Evolutionary conservation across 495 filamentous ascomycete species (phyloP).

Genomic region (Aspergillus hancockii): DNA sequence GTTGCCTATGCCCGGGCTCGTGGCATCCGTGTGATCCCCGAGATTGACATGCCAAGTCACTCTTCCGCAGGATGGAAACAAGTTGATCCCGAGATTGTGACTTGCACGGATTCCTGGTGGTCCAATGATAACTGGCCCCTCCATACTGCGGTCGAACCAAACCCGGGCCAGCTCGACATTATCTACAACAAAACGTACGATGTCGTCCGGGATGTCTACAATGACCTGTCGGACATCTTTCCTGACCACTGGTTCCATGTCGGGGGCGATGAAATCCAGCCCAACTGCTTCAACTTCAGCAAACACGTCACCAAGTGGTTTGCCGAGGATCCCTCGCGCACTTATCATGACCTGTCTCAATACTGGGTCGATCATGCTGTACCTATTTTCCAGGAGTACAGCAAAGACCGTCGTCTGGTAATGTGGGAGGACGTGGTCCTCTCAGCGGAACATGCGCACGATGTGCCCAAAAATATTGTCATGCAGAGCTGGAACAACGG

Average conservation of each 20-base stretch:
- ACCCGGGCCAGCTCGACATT: slow-evolving; percentile 58
- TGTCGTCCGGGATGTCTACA: slow-evolving; percentile 52
- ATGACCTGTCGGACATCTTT: slow-evolving; percentile 54
- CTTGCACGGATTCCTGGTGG: slow-evolving; percentile 58
- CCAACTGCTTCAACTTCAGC: slow-evolving; percentile 57
- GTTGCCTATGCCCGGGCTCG: slow-evolving; percentile 49
- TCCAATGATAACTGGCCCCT: slow-evolving; percentile 52
- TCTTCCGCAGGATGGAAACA: slow-evolving; percentile 55
- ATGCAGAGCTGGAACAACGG: slow-evolving; percentile 60
- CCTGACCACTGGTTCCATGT: slow-evolving; percentile 56
- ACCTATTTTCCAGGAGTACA: slow-evolving; percentile 49
- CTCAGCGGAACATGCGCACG: slow-evolving; percentile 40
- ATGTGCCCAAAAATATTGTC: slow-evolving; percentile 52
- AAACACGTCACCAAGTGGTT: slow-evolving; percentile 47
- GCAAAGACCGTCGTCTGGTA: slow-evolving; percentile 45
- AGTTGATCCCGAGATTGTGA: slow-evolving; percentile 51
- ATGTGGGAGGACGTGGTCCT: slow-evolving; percentile 60
- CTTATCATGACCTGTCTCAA: slow-evolving; percentile 53
- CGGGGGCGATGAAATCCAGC: slow-evolving; percentile 55
- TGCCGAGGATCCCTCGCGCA: slow-evolving; percentile 49
- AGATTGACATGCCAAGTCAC: slow-evolving; percentile 56
- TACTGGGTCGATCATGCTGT: slow-evolving; percentile 57
- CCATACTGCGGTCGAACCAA: slow-evolving; percentile 58
- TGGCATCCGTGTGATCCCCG: slow-evolving; percentile 51
- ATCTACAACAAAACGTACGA: slow-evolving; percentile 56